phyloP scores from a whole-genome alignment of 805 yeast species.

The Scheffersomyces coipomensis region DNA sequence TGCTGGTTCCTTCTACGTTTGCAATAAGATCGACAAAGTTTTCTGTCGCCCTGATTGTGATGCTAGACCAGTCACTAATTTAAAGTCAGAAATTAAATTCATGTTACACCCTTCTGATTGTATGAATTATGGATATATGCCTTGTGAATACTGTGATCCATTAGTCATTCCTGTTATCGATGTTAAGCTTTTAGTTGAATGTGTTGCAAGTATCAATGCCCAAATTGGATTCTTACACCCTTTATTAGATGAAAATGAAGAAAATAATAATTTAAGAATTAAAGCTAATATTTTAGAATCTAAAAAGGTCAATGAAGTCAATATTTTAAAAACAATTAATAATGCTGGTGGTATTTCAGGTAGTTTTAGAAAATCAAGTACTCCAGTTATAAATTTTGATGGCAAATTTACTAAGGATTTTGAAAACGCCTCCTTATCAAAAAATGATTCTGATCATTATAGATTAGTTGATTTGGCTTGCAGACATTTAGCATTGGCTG shows the following conservation, averaged over 20 bases:
- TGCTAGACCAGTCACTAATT: slow-evolving; percentile 38
- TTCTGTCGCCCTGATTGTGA: slow-evolving; percentile 75
- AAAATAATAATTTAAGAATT: slow-evolving; percentile 31
- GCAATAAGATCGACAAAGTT: slow-evolving; percentile 39
- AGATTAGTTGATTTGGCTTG: slow-evolving; percentile 75
- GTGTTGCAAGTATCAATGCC: slow-evolving; percentile 56
- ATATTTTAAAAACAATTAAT: slow-evolving; percentile 19
- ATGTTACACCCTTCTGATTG: slow-evolving; percentile 44
- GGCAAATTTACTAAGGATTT: slow-evolving; percentile 23
- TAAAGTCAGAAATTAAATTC: slow-evolving; percentile 47
- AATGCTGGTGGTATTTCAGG: slow-evolving; percentile 2
- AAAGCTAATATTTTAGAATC: slow-evolving; percentile 33
- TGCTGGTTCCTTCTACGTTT: slow-evolving; percentile 54
- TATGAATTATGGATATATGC: slow-evolving; percentile 38
- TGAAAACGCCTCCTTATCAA: slow-evolving; percentile 31
- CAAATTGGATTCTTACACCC: slow-evolving; percentile 59
- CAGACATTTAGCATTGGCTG: slow-evolving; percentile 79
- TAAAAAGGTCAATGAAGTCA: slow-evolving; percentile 22
- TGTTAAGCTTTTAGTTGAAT: slow-evolving; percentile 40
- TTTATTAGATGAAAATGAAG: slow-evolving; percentile 45
- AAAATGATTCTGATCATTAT: slow-evolving; percentile 67
- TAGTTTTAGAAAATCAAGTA: slow-evolving; percentile 19
- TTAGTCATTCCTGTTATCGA: slow-evolving; percentile 43
- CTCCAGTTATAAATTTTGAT: slow-evolving; percentile 26
- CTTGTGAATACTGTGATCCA: slow-evolving; percentile 61